Conservation (phyloP, 768 basidiomycete species). For the Tephrocybe sp. region DNA sequence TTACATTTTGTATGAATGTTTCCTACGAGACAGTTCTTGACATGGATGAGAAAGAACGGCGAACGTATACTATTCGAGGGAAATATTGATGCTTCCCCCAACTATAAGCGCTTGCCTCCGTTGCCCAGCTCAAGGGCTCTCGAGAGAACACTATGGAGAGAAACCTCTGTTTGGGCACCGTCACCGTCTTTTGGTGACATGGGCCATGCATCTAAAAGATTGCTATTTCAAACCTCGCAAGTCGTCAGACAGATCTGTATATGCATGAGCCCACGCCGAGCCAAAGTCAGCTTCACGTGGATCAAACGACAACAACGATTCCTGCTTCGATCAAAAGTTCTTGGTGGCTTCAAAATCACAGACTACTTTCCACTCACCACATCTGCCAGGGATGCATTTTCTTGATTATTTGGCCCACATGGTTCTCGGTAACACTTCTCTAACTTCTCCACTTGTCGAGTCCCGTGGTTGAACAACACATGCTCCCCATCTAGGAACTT, state of each 20-base stretch:
- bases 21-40: too few relatives aligned
- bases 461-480: constrained; percentile 6
- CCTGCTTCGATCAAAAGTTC: neutral
- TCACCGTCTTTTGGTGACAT: too few relatives aligned
- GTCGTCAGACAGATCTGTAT: neutral
- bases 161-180: too few relatives aligned
- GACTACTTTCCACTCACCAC: neutral
- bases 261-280: neutral
- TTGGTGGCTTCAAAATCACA: constrained; percentile 5
- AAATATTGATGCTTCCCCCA: too few relatives aligned
- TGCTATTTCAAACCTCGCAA: too few relatives aligned
- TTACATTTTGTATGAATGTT: too few relatives aligned
- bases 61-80: too few relatives aligned
- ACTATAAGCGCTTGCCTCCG: too few relatives aligned
- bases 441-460: constrained; percentile 2
- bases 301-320: neutral
- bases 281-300: neutral
- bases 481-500: neutral
- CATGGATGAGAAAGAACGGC: too few relatives aligned
- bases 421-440: neutral
- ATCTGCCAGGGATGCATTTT: neutral
- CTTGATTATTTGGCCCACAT: constrained; percentile 6
- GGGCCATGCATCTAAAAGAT: too few relatives aligned
- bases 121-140: too few relatives aligned
- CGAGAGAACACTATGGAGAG: too few relatives aligned